phyloP scores from a whole-genome alignment of 371 early-diverging fungal species.

The Mortierella polycephala region DNA sequence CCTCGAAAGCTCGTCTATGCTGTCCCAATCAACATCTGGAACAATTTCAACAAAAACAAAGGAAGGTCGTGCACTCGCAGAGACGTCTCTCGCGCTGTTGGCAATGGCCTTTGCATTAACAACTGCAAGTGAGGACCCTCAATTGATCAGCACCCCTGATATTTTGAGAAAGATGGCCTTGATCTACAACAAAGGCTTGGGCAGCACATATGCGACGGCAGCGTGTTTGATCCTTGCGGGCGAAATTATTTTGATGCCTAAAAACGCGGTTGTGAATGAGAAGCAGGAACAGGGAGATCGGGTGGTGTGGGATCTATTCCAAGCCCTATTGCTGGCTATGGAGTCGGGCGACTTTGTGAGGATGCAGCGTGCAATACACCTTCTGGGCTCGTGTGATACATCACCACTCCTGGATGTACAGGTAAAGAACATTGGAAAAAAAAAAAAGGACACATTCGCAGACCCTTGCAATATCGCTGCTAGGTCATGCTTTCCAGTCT shows the following conservation, averaged over 20 bases:
- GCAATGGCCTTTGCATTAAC: constrained; percentile 16
- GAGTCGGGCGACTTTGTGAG: constrained; percentile 46
- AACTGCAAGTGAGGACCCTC: constrained; percentile 4
- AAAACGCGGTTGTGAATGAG: background rate
- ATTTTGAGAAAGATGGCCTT: constrained; percentile 24
- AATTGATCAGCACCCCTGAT: background rate
- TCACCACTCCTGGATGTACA: constrained; percentile 18
- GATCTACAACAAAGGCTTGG: constrained; percentile 18
- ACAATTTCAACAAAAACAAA: background rate
- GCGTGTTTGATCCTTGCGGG: constrained; percentile 35
- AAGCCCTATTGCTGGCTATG: constrained; percentile 34
- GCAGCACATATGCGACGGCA: constrained; percentile 18
- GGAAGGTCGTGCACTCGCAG: constrained; percentile 13
- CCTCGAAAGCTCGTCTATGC: constrained; percentile 26
- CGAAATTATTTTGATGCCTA: constrained; percentile 1
- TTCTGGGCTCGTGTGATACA: constrained; percentile 2
- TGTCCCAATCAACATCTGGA: constrained; percentile 13
- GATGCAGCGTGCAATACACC: constrained; percentile 14
- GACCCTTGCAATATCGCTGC: too few species aligned
- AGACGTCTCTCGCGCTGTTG: constrained; percentile 14
- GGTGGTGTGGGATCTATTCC: constrained; percentile 35
- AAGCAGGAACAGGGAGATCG: background rate
- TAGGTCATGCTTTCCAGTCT: background rate
- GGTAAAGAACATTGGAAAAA: constrained; percentile 7
- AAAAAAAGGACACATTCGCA: too few species aligned